Evolutionary conservation across 352 stramenopile species (phyloP).

Genomic region (Pilasporangium apinafurcum): DNA sequence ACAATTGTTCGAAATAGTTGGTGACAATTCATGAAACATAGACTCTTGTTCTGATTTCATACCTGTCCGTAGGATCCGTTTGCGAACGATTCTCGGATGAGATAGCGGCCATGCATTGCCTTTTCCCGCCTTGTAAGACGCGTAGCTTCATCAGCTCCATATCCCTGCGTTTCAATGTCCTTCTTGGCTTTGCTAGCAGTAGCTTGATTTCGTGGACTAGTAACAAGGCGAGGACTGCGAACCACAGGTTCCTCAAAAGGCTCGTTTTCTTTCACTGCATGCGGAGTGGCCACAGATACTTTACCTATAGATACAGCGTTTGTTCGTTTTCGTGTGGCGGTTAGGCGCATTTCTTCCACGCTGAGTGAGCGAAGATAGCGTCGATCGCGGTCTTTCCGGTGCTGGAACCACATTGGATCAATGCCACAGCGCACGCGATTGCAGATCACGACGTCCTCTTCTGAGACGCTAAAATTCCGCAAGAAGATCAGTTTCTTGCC

Average conservation of each 20-base stretch:
- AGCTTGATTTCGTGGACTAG: not conserved
- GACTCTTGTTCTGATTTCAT: conserved; percentile 25
- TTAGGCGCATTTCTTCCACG: conserved; percentile 36
- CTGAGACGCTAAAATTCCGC: conserved; percentile 55
- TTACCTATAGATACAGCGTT: conserved; percentile 12
- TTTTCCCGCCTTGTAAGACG: conserved; percentile 55
- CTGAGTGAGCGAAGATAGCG: conserved; percentile 45
- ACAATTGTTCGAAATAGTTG: too few species aligned
- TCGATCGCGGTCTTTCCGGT: conserved; percentile 24
- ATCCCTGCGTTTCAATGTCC: too few species aligned
- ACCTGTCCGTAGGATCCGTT: conserved; percentile 65
- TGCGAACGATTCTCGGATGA: conserved; percentile 69
- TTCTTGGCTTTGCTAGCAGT: conserved; percentile 2
- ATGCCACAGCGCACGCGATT: conserved; percentile 59
- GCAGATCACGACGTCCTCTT: conserved; percentile 65
- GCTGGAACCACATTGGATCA: conserved; percentile 34
- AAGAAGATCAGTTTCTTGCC: conserved; percentile 50
- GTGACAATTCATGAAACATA: not conserved
- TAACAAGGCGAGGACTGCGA: too few species aligned
- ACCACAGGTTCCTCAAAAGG: too few species aligned
- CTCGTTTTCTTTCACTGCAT: too few species aligned
- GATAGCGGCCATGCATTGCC: conserved; percentile 61
- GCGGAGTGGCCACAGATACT: too few species aligned
- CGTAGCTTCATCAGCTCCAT: too few species aligned
- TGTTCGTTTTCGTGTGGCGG: conserved; percentile 26